Evolutionary conservation across 257 asterid species (phyloP).

Genomic region (Primulina huaijiensis): DNA sequence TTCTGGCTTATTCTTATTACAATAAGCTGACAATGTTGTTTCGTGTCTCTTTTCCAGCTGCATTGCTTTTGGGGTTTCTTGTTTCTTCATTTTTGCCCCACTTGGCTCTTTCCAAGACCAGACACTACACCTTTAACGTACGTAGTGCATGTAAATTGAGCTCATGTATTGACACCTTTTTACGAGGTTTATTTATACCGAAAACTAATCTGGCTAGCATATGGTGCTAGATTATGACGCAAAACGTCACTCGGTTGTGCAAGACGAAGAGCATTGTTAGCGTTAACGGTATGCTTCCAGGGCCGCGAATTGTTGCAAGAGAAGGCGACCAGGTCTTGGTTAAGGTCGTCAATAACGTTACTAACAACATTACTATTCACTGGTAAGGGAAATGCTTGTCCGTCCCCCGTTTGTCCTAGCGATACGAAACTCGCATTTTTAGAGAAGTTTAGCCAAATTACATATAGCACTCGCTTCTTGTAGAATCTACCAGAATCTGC

Average conservation of each 20-base stretch:
- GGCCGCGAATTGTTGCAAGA: constrained; percentile 57
- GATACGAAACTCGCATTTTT: not conserved
- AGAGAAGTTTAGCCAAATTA: not conserved
- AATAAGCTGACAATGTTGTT: constrained; percentile 12
- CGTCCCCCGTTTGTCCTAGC: not conserved
- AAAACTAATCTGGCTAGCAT: not conserved
- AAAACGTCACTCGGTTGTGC: constrained; percentile 57
- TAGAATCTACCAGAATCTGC: not conserved
- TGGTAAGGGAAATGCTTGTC: constrained; percentile 39
- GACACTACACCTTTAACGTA: constrained; percentile 65
- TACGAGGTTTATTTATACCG: not conserved
- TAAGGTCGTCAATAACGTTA: constrained; percentile 51
- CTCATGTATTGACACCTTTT: not conserved
- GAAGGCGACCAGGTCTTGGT: constrained; percentile 61
- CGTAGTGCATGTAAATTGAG: not conserved
- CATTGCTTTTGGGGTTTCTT: constrained; percentile 28
- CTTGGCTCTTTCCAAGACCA: constrained; percentile 35
- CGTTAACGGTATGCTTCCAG: constrained; percentile 58
- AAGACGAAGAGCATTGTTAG: constrained; percentile 54
- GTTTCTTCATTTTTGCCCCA: constrained; percentile 38
- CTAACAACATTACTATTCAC: constrained; percentile 54
- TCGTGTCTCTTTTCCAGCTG: constrained; percentile 16
- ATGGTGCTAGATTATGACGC: constrained; percentile 47
- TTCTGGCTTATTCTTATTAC: not conserved
- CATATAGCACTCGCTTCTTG: no score